These are phyloP conservation scores for Collybia nuda DNA, from an alignment of 768 basidiomycete genomes.

Conservation along the genomic window DNA sequence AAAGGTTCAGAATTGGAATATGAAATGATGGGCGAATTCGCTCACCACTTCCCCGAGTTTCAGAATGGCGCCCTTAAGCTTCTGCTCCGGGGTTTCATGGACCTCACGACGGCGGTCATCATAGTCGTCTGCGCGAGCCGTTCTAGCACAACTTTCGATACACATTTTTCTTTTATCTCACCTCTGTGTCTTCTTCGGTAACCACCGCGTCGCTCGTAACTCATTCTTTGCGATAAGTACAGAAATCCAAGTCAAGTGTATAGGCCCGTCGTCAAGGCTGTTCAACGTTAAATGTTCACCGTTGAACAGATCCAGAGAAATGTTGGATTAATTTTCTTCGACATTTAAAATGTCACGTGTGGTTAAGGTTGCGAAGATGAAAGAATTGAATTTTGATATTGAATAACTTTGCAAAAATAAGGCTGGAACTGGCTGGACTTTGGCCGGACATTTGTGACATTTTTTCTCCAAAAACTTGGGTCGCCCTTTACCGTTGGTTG, in stretches of 20 bases:
- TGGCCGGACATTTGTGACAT: not conserved
- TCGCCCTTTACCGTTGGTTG: not conserved
- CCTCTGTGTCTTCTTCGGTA: constrained; percentile 54
- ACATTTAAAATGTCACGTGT: too few relatives aligned
- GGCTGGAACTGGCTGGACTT: not conserved
- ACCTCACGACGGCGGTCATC: constrained; percentile 65
- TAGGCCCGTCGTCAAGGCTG: too few relatives aligned
- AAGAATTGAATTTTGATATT: too few relatives aligned
- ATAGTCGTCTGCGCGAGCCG: constrained; percentile 54
- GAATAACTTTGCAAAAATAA: too few relatives aligned
- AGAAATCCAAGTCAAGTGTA: too few relatives aligned
- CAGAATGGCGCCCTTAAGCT: constrained; percentile 63
- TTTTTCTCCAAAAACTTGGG: not conserved
- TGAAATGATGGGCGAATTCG: constrained; percentile 6
- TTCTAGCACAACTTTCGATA: constrained; percentile 14
- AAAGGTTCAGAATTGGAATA: constrained; percentile 5
- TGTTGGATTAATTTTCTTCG: too few relatives aligned
- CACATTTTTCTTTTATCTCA: constrained; percentile 34
- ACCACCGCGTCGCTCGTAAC: constrained; percentile 55
- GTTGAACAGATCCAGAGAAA: too few relatives aligned
- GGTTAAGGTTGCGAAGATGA: too few relatives aligned
- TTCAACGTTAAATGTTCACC: too few relatives aligned
- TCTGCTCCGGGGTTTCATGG: constrained; percentile 73
- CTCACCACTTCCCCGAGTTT: constrained; percentile 83
- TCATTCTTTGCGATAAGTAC: constrained; percentile 39